A percentile compares a stretch with the other conserved stretches of the same genome.
phyloP scores from a whole-genome alignment of 2,329 filamentous ascomycete species.

The Fusarium udum region DNA sequence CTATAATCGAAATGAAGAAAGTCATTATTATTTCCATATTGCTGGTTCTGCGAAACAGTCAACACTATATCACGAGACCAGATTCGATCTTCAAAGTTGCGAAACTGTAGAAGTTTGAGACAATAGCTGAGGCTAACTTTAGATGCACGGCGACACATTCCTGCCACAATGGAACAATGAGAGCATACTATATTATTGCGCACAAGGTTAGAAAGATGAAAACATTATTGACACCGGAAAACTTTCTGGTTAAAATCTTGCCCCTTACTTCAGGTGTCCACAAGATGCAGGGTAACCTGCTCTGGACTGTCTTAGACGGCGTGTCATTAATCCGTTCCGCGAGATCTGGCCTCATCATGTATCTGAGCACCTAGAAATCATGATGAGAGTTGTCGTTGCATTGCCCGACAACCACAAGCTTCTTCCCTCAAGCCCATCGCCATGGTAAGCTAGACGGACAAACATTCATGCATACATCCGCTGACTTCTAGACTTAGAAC shows the following conservation, averaged over 20 bases:
- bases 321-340: slow-evolving; percentile 32
- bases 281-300: slow-evolving; percentile 15
- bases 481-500: slow-evolving; percentile 62
- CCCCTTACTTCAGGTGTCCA: too few species aligned
- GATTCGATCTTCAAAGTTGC: rapidly evolving
- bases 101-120: rapidly evolving
- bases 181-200: neutral
- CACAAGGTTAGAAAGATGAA: too few species aligned
- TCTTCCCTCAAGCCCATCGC: slow-evolving; percentile 30
- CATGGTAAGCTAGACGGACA: slow-evolving; percentile 27
- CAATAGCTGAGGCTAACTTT: too few species aligned
- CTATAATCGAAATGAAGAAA: neutral
- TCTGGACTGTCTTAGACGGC: neutral
- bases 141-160: neutral
- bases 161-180: neutral
- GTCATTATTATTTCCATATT: neutral
- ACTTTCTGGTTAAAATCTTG: neutral
- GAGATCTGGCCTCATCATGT: slow-evolving; percentile 44
- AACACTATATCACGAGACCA: rapidly evolving
- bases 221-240: neutral
- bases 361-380: slow-evolving; percentile 22
- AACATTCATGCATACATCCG: rapidly evolving
- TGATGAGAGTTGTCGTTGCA: slow-evolving; percentile 33
- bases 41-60: rapidly evolving
- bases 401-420: slow-evolving; percentile 15